Percentiles rank a stretch among this genome's conserved stretches.
Evolutionary conservation across 2,329 filamentous ascomycete species (phyloP).

Genomic region (Ophiostoma fasciatum): DNA sequence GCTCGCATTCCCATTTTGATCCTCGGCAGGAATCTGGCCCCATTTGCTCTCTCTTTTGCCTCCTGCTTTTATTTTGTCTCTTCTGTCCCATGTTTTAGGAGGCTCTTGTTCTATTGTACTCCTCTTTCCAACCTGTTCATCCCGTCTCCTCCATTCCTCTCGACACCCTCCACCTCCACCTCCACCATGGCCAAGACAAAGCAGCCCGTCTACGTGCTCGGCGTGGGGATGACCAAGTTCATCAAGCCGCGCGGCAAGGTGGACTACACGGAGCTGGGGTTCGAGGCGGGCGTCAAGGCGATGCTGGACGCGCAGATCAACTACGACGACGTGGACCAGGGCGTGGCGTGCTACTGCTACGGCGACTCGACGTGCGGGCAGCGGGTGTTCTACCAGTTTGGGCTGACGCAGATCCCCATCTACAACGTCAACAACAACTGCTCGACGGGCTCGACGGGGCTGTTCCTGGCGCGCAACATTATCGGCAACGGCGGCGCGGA

Average conservation of each 20-base stretch:
- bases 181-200: slow-evolving; percentile 33
- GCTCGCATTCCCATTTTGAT: slow-evolving; percentile 3
- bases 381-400: slow-evolving; percentile 97
- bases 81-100: not conserved
- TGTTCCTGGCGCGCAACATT: slow-evolving; percentile 70
- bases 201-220: slow-evolving; percentile 65
- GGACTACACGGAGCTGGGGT: slow-evolving; percentile 88
- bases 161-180: not conserved
- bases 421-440: slow-evolving; percentile 99
- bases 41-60: too few relatives aligned
- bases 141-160: not conserved
- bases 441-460: slow-evolving; percentile 82
- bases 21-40: slow-evolving; percentile 7
- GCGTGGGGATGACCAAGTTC: slow-evolving; percentile 98
- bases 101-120: not conserved
- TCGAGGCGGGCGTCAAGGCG: slow-evolving; percentile 81
- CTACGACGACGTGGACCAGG: slow-evolving; percentile 93
- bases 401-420: slow-evolving; percentile 90
- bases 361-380: slow-evolving; percentile 91
- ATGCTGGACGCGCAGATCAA: slow-evolving; percentile 77
- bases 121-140: not conserved
- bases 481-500: slow-evolving; percentile 70
- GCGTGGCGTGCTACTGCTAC: slow-evolving; percentile 95
- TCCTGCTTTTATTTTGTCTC: not conserved
- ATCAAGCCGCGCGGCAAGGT: slow-evolving; percentile 92